phyloP scores from a whole-genome alignment of 148 eudicot species.

The Silene uniflora region DNA sequence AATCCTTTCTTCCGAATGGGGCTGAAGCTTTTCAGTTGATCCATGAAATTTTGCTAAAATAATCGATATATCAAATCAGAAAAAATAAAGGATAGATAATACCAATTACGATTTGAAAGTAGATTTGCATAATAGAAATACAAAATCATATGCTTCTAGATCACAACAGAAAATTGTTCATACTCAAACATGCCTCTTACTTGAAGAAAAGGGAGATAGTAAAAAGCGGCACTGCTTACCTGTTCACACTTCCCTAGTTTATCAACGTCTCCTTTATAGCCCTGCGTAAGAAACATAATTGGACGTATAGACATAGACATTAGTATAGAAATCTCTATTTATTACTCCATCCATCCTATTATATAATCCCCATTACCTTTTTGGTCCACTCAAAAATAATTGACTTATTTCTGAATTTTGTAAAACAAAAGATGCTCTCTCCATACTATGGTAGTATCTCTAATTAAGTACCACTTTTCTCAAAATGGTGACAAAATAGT shows the following conservation, averaged over 20 bases:
- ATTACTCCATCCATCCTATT: neutral
- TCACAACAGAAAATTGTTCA: neutral
- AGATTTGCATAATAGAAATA: neutral
- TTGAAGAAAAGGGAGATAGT: neutral
- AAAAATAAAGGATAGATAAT: neutral
- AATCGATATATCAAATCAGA: neutral
- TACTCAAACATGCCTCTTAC: neutral
- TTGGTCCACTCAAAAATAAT: too few species aligned
- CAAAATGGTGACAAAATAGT: too few species aligned
- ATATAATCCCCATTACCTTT: too few species aligned
- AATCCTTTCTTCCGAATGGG: neutral
- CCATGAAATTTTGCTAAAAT: neutral
- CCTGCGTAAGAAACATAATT: constrained; percentile 35
- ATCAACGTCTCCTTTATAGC: constrained; percentile 66
- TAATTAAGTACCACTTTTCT: too few species aligned
- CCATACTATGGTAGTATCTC: too few species aligned
- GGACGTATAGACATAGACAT: neutral
- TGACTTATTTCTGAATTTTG: too few species aligned
- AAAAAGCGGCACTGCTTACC: constrained; percentile 35
- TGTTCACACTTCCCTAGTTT: constrained; percentile 88
- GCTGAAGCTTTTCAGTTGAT: neutral
- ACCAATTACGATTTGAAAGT: neutral
- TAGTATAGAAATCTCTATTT: neutral
- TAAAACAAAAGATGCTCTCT: too few species aligned
- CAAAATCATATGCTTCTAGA: neutral